Percentiles rank a stretch among this genome's conserved stretches.
Evolutionary conservation across 176 grass and related monocot species (phyloP).

Genomic region (Avena atlantica): DNA sequence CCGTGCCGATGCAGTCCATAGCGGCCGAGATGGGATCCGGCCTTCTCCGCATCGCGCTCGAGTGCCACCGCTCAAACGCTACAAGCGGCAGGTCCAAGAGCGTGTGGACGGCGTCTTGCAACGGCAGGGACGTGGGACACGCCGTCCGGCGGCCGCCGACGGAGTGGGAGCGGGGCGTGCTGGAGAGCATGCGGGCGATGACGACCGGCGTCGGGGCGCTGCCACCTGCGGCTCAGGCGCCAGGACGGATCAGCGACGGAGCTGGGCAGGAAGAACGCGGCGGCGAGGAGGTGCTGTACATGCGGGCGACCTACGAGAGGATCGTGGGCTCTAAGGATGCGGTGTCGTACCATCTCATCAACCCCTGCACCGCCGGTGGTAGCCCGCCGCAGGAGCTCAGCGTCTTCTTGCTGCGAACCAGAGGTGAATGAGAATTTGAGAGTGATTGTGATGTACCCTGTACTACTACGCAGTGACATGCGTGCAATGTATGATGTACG

Average conservation of each 20-base stretch:
- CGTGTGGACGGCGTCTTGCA: conserved; percentile 58
- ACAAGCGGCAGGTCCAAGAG: neutral
- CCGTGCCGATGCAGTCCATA: conserved; percentile 54
- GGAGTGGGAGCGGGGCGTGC: conserved; percentile 41
- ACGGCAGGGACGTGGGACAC: conserved; percentile 53
- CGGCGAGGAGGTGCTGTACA: conserved; percentile 51
- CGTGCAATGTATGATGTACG: neutral
- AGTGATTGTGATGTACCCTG: neutral
- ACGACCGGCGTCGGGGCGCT: conserved; percentile 54
- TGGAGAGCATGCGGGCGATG: conserved; percentile 55
- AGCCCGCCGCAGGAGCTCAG: conserved; percentile 67
- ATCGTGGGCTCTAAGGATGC: conserved; percentile 58
- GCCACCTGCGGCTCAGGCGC: neutral
- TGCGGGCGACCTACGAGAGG: conserved; percentile 65
- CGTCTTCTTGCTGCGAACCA: conserved; percentile 57
- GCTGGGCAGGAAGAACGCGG: neutral
- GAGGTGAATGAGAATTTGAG: conserved; percentile 34
- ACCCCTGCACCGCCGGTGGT: conserved; percentile 16
- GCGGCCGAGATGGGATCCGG: conserved; percentile 55
- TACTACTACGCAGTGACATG: neutral
- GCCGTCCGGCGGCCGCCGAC: conserved; percentile 47
- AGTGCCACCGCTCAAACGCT: conserved; percentile 49
- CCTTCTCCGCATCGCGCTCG: conserved; percentile 60
- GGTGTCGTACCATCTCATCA: conserved; percentile 67
- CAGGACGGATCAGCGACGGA: neutral